Base-by-base conservation (phyloP, 805 yeast genomes). In the Saccharomycopsis sp. region DNA sequence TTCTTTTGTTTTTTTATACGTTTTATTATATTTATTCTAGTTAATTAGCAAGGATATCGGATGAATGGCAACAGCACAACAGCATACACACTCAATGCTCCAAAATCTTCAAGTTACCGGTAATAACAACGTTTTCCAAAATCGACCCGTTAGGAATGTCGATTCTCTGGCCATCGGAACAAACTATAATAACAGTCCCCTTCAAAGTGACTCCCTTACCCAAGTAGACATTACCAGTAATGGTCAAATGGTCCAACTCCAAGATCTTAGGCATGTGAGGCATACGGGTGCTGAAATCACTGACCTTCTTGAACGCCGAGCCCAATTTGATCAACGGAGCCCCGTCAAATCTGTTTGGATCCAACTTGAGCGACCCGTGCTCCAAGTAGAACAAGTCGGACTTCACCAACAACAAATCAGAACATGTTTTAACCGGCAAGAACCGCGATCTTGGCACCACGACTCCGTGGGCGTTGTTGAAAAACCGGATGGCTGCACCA, bases 401-500 rank as follows among this genome's bases (percentile, higher is more conserved):
- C 75, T 94, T 94, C 64, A 94, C 99, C 68, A 94, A 80, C 66
- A 94, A 77, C 73, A 94, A 77, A 73, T 94, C 99, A 4, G 97
- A 91, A 73, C 94, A 90, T 18, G 99, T 94, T 79, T 94, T 94
- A 67, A 94, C 99, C 15, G 99, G 99, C 76, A 94, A 81, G 81
- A 94, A 94, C 71, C 99, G 85, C 48, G 97, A 82, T 78, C 99
- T 89, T 74, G 99, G 98, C 44, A 94, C 99, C 67, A 91, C 96
- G 66, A 94, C 95, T 75, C 99, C 99, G 68, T 90, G 97, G 34
- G 97, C 97, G 66, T 89, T 88, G 64, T 85, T 79, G 75, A 94
- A 94, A 75, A 91, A 92, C 75, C 96, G 88, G 71, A 94, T 94
- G 52, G 98, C 98, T 46, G 99, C 98, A 79, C 99, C 99, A 66